Base-by-base conservation (phyloP, 805 yeast species). In the Cyberlindnera mississippiensis region DNA sequence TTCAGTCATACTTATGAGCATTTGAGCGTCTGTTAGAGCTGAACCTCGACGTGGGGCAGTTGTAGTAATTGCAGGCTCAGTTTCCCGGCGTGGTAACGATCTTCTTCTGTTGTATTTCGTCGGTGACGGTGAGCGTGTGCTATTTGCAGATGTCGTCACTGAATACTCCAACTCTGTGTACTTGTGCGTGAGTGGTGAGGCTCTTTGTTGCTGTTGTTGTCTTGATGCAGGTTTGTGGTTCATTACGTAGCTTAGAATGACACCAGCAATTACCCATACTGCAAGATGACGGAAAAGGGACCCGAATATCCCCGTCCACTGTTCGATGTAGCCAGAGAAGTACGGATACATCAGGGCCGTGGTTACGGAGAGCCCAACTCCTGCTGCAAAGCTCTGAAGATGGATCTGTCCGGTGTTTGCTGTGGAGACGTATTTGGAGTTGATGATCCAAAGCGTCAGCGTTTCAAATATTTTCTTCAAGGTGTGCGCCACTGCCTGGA, bases 371-470 rank as follows among this genome's bases (percentile, higher is more conserved):
- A 48, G 7, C 1, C 45, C 42, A 8, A 52, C 38, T 1, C 64
- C 64, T 2, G 53, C 28, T 0, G 45, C 41, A 35, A 57, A 60
- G 13, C 60, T 54, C 14, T 59, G 58, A 1, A 60, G 28, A 37
- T 60, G 64, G 2, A 60, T 12, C 33, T 48, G 50, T 10, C 57
- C 58, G n/a, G 44, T 45, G 28, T 46, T 48, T 6, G 42, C 45
- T 1, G 56, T 35, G 24, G 48, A 42, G 11, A 60, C 48, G 35
- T 56, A 60, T 6, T 35, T 26, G 0, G 63, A 60, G 1, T 31
- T 35, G n/a, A 49, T 18, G 2, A 56, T 19, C 32, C 28, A 39
- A 6, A 35, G 28, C 3, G 44, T 20, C 9, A 50, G 12, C 2
- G 35, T 34, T 2, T 36, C 12, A 2, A 29, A 4, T 5, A 41